phyloP scores from a whole-genome alignment of 345 rosid species.

The Jatropha curcas region DNA sequence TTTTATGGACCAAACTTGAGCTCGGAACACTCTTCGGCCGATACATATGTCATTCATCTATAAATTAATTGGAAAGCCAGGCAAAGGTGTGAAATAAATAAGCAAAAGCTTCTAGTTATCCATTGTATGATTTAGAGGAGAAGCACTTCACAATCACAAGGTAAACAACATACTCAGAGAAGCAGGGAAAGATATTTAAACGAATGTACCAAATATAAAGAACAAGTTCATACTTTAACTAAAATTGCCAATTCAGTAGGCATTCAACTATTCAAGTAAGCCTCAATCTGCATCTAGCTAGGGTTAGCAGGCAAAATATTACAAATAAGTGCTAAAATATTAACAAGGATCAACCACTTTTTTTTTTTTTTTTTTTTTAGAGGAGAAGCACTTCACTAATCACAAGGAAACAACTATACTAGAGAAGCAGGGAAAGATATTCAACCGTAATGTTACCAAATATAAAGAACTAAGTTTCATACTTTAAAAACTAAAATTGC shows the following conservation, averaged over 20 bases:
- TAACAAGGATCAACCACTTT: background rate
- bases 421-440: background rate
- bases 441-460: background rate
- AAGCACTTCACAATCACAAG: background rate
- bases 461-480: background rate
- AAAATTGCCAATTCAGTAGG: background rate
- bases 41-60: constrained; percentile 53
- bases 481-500: background rate
- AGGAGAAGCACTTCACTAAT: background rate
- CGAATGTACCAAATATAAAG: background rate
- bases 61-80: constrained; percentile 15
- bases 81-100: background rate
- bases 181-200: background rate
- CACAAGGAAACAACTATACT: background rate
- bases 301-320: background rate
- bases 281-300: background rate
- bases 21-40: constrained; percentile 44
- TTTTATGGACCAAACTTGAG: constrained; percentile 42
- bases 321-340: background rate
- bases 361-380: constrained; percentile 6
- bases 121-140: background rate
- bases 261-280: background rate
- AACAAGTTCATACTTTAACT: background rate
- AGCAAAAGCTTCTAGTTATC: background rate
- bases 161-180: background rate